A percentile compares a stretch with the other conserved stretches of the same genome.
phyloP scores from a whole-genome alignment of 495 filamentous ascomycete species.

The Penicillium canescens region DNA sequence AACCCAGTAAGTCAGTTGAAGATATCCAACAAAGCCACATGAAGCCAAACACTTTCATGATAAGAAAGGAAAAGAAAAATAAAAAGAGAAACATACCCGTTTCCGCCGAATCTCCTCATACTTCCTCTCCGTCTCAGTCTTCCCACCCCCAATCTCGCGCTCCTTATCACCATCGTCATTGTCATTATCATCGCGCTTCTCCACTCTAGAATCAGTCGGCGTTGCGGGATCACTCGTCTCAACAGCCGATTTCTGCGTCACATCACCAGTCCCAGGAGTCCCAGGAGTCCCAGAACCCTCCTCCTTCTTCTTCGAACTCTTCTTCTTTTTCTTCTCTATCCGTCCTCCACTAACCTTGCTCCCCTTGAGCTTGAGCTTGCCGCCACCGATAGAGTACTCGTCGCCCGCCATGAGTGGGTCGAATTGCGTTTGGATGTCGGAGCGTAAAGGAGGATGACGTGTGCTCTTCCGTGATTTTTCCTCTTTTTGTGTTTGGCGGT shows the following conservation, averaged over 20 bases:
- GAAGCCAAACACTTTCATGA: background rate
- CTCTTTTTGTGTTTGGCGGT: background rate
- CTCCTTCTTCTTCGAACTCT: conserved; percentile 55
- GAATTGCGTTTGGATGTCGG: background rate
- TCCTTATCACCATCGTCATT: conserved; percentile 8
- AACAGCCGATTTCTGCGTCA: background rate
- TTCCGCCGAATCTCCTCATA: conserved; percentile 79
- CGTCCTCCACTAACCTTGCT: conserved; percentile 52
- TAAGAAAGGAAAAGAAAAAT: background rate
- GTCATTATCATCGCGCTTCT: conserved; percentile 6
- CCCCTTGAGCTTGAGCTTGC: conserved; percentile 81
- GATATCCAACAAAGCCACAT: conserved; percentile 8
- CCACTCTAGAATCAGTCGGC: no score
- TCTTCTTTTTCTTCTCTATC: conserved; percentile 59
- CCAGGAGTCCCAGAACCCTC: conserved; percentile 10
- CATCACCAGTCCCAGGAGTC: background rate
- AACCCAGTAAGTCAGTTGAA: background rate
- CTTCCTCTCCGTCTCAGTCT: conserved; percentile 83
- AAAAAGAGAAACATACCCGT: conserved; percentile 58
- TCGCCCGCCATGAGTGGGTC: conserved; percentile 36
- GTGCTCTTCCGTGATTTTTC: background rate
- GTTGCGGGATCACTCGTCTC: no score
- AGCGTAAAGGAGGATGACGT: background rate
- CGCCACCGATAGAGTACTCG: conserved; percentile 68
- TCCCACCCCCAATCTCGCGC: conserved; percentile 35